A percentile compares a stretch with the other conserved stretches of the same genome.
These are phyloP conservation scores for Prunus mira DNA, from an alignment of 306 rosid species.

Conservation along the genomic window DNA sequence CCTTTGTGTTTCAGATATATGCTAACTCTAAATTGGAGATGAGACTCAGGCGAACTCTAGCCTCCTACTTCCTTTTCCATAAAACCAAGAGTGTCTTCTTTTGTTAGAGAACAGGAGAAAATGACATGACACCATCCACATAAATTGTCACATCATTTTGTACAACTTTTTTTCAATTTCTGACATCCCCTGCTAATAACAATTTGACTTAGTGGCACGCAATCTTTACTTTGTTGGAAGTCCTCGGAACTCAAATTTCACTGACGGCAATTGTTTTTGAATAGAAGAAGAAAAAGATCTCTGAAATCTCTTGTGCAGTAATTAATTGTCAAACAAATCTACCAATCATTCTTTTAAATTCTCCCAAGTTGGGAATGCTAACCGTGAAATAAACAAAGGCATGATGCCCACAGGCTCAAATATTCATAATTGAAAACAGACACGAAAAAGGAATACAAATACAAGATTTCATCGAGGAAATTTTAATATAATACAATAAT, in stretches of 20 bases:
- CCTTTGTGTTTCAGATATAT: background rate
- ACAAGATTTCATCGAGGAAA: background rate
- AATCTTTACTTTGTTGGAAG: no score
- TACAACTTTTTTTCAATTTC: no score
- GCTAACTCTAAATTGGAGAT: background rate
- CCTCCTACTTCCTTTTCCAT: slow-evolving; percentile 7
- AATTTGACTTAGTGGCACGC: no score
- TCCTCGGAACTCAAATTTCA: no score
- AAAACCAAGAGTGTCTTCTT: background rate
- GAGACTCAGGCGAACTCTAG: background rate
- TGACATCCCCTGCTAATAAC: no score
- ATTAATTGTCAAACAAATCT: background rate
- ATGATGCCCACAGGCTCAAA: background rate
- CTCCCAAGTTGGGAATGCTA: background rate
- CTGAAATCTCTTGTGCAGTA: background rate
- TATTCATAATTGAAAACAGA: no score
- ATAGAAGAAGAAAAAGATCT: background rate
- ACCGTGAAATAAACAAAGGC: background rate
- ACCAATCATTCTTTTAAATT: background rate
- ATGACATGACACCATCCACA: background rate
- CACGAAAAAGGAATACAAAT: no score
- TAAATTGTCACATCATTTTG: background rate
- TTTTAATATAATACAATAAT: background rate
- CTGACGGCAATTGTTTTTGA: background rate
- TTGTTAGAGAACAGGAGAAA: background rate